These are phyloP conservation scores for Dendrocalamus latiflorus DNA, from an alignment of 202 grass and related monocot species.

Conservation along the genomic window DNA sequence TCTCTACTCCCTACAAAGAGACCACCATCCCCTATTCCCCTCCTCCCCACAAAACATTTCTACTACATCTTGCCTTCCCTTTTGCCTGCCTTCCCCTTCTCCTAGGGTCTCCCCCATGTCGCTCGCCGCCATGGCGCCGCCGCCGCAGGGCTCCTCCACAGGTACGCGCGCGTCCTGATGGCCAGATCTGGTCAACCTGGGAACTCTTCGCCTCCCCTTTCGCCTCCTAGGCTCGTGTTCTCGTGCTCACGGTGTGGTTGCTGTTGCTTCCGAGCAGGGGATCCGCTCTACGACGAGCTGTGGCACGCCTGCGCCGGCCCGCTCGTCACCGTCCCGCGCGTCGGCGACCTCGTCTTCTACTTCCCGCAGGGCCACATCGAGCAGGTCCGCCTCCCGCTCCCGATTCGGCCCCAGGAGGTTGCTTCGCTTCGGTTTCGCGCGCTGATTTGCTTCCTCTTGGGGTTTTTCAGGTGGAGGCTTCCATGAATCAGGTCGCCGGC, in stretches of 20 bases:
- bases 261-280: constrained; percentile 23
- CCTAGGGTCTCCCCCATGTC: constrained; percentile 41
- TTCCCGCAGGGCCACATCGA: constrained; percentile 95
- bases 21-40: constrained; percentile 42
- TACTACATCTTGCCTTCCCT: background rate
- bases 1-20: constrained; percentile 72
- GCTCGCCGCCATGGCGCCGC: constrained; percentile 24
- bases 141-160: constrained; percentile 13
- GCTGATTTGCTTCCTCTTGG: constrained; percentile 14
- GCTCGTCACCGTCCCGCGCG: constrained; percentile 69
- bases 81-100: background rate
- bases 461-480: constrained; percentile 72
- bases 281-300: constrained; percentile 74
- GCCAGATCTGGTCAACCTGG: constrained; percentile 37
- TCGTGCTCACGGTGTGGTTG: background rate
- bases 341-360: constrained; percentile 79
- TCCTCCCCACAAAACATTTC: constrained; percentile 21
- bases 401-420: background rate
- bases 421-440: background rate
- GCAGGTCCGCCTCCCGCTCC: constrained; percentile 23
- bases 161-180: constrained; percentile 4
- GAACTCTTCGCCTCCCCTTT: background rate
- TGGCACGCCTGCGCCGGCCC: constrained; percentile 91
- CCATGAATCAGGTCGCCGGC: constrained; percentile 77
- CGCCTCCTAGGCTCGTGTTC: background rate